Conservation (phyloP, 2,329 filamentous ascomycete genomes). For the Exserohilum rostratum region DNA sequence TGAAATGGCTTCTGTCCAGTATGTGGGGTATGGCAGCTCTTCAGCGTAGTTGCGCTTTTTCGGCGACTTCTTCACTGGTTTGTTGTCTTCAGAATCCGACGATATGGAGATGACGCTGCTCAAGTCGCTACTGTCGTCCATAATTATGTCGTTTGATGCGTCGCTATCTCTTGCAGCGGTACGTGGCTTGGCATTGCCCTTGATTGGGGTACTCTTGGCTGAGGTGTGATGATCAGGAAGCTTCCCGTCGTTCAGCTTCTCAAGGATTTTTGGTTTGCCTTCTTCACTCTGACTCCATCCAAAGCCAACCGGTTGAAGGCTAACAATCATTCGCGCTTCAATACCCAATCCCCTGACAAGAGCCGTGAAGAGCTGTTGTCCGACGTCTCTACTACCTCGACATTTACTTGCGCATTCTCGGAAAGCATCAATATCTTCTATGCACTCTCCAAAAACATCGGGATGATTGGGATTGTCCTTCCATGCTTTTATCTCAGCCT, state of each 20-base stretch:
- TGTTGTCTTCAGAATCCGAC: constrained; percentile 60
- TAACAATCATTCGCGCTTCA: constrained; percentile 82
- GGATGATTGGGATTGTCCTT: constrained; percentile 66
- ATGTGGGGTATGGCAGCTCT: constrained; percentile 82
- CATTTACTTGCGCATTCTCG: constrained; percentile 70
- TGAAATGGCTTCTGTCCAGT: constrained; percentile 91
- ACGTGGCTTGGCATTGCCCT: constrained; percentile 10
- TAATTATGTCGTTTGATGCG: constrained; percentile 15
- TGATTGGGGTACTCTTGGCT: constrained; percentile 4
- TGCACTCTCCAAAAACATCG: constrained; percentile 75
- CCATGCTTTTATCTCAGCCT: constrained; percentile 75
- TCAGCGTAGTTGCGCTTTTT: constrained; percentile 66
- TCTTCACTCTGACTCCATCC: constrained; percentile 90
- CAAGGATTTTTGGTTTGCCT: constrained; percentile 59
- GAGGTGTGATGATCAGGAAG: background rate
- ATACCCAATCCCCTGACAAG: constrained; percentile 80
- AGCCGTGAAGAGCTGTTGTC: constrained; percentile 87
- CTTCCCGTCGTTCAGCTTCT: constrained; percentile 25
- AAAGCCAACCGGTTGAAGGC: constrained; percentile 84
- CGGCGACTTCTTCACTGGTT: constrained; percentile 49
- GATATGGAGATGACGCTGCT: constrained; percentile 53
- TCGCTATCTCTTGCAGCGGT: constrained; percentile 8
- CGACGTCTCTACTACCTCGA: constrained; percentile 83
- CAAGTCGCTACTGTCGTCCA: constrained; percentile 53
- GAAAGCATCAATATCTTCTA: constrained; percentile 71